These are phyloP conservation scores for Hordeum marinum DNA, from an alignment of 176 grass and related monocot species.

Conservation along the genomic window DNA sequence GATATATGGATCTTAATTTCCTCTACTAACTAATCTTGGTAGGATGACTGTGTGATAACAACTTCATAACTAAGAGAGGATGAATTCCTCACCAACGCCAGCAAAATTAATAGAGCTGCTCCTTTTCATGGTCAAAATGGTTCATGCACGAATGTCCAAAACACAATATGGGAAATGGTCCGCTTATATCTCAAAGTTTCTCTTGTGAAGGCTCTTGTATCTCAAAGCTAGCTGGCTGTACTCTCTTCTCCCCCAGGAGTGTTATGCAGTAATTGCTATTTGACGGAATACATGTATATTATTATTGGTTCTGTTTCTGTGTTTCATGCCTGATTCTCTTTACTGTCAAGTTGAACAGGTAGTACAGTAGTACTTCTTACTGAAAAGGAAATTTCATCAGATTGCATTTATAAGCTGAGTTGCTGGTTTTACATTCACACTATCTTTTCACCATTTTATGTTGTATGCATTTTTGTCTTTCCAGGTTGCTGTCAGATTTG, in stretches of 20 bases:
- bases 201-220: background rate
- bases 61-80: background rate
- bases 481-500: conserved; percentile 62
- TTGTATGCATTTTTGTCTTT: background rate
- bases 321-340: background rate
- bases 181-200: background rate
- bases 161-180: background rate
- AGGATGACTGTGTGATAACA: background rate
- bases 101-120: background rate
- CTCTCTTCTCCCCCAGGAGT: background rate
- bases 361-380: background rate
- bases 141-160: background rate
- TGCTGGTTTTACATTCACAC: background rate
- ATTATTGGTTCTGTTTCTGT: background rate
- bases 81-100: background rate
- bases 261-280: background rate
- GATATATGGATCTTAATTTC: background rate
- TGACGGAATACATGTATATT: background rate
- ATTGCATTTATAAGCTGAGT: background rate
- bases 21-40: background rate
- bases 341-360: background rate
- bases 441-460: background rate
- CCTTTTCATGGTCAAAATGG: background rate
- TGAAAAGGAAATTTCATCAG: background rate
- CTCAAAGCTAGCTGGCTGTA: background rate